Evolutionary conservation across 257 asterid species (phyloP).

Genomic region (Solanum rostratum): DNA sequence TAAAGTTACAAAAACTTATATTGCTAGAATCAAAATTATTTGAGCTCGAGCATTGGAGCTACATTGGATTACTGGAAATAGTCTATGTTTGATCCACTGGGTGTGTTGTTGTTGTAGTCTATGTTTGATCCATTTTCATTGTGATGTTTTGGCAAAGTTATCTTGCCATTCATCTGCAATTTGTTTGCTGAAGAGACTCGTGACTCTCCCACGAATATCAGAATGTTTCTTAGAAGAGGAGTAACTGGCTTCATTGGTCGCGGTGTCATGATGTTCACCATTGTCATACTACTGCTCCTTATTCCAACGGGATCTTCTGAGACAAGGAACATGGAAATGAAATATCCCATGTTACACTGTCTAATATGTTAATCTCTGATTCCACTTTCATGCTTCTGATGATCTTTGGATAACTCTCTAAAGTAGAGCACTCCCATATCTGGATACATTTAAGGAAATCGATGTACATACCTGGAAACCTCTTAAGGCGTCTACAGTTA

Average conservation of each 20-base stretch:
- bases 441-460: background rate
- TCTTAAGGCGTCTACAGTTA: background rate
- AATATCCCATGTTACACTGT: background rate
- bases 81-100: background rate
- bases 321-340: background rate
- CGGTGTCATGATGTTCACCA: background rate
- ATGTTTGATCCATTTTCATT: background rate
- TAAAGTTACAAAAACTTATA: no score
- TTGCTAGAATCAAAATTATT: background rate
- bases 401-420: background rate
- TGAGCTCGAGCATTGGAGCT: background rate
- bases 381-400: background rate
- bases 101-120: no score
- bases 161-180: background rate
- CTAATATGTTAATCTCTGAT: background rate
- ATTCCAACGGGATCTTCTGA: background rate
- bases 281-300: background rate
- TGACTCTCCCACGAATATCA: no score
- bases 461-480: background rate
- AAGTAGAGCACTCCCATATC: background rate
- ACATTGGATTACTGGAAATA: background rate
- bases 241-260: background rate
- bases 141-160: no score
- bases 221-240: background rate
- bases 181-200: background rate